Evolutionary conservation across 495 filamentous ascomycete species (phyloP), one percentile per base, ranked within the genome.

Genomic region (Corynascus novoguineensis): DNA sequence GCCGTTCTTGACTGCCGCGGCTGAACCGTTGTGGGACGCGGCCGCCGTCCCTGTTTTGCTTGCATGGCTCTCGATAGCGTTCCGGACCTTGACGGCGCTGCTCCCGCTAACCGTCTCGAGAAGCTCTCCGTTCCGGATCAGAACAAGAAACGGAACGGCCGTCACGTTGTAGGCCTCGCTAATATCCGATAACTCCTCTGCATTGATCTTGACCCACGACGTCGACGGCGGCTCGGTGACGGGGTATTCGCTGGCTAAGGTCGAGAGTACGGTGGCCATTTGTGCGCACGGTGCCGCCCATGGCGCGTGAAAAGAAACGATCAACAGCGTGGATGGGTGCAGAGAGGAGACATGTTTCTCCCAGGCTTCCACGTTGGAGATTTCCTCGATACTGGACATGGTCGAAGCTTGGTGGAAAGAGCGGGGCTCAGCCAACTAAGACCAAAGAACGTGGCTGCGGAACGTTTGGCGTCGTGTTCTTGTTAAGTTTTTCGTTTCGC

Each of bases 201-300:
- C 91, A 71, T 96, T 86, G 74, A 97, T 80, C 62, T 83, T 84
- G 57, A 93, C 78, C 84, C 96, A 99, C 60, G 83, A 83, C 62
- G 89, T 83, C 35, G 78, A 74, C 2, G 78, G 82, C 19, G 88
- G 85, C 41, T 76, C 69, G 50, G 81, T 79, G 28, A 77, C 78
- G 50, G 87, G 81, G 73, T 93, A 92, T 60, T 90, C 86, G 59
- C 82, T 80, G 53, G 92, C 91, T 55, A 99, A 86, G 29, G 89
- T 85, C 64, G 79, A 74, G 55, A 99, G 84, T 53, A 96, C 86
- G n/a, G 82, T 84, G 60, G 82, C 81, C 91, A 96, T 96, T 73
- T 96, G 91, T 52, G 86, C 80, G 77, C 93, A 97, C 12, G 91
- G 93, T 28, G 88, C 89, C n/a, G 95, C 93, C 93, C 95, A 97